phyloP scores from a whole-genome alignment of 2,329 filamentous ascomycete genomes.

The Paecilomyces dactylethromorphus region DNA sequence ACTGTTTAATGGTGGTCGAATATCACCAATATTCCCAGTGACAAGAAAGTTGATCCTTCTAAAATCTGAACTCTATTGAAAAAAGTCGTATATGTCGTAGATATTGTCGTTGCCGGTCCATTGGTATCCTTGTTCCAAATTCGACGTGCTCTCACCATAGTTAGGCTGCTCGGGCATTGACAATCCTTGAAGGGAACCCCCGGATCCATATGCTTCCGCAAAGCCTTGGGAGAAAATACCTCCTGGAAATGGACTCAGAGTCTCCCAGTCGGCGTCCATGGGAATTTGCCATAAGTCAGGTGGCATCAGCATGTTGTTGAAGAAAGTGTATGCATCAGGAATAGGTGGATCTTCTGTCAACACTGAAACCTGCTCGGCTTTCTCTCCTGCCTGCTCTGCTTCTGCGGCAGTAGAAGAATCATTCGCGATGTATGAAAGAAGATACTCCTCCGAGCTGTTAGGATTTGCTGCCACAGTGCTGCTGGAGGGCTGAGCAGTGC shows the following conservation, averaged over 20 bases:
- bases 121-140: not conserved
- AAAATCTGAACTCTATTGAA: not conserved
- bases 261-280: constrained; percentile 81
- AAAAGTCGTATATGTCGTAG: not conserved
- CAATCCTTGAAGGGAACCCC: not conserved
- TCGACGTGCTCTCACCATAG: not conserved
- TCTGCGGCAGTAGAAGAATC: not conserved
- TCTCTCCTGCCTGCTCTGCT: constrained; percentile 23
- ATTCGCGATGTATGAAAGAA: not conserved
- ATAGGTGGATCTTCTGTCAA: constrained; percentile 9
- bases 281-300: constrained; percentile 72
- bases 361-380: constrained; percentile 11
- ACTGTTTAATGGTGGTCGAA: too few relatives aligned
- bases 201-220: not conserved
- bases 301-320: not conserved
- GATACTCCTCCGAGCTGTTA: not conserved
- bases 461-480: not conserved
- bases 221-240: constrained; percentile 13
- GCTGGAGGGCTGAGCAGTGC: not conserved
- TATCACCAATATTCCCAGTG: not conserved
- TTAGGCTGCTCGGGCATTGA: not conserved
- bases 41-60: not conserved
- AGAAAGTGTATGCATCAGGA: constrained; percentile 16
- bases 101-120: not conserved
- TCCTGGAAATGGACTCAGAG: constrained; percentile 18